Conservation (phyloP, 2,329 filamentous ascomycete species). For the Intubia oerlemansii region DNA sequence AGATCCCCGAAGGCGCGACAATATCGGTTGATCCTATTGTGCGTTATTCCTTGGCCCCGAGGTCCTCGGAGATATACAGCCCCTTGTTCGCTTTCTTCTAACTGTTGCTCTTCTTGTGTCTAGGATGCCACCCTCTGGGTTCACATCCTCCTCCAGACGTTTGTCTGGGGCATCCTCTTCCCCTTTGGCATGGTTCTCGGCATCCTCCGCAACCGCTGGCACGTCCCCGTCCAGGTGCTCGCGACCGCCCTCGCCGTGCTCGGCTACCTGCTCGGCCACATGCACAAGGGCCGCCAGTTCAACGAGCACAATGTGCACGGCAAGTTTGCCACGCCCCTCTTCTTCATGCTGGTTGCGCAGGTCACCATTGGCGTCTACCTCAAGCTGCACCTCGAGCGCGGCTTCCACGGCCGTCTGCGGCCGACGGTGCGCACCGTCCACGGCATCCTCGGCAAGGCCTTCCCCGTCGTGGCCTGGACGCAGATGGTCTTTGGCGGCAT, state of each 20-base stretch:
- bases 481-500: slow-evolving; percentile 97
- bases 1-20: slow-evolving; percentile 46
- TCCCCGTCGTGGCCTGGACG: slow-evolving; percentile 73
- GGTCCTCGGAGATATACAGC: too few relatives aligned
- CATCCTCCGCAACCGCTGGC: slow-evolving; percentile 77
- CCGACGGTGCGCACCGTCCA: slow-evolving; percentile 51
- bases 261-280: slow-evolving; percentile 81
- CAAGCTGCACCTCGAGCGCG: slow-evolving; percentile 70
- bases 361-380: slow-evolving; percentile 69
- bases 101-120: slow-evolving; percentile 8
- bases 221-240: slow-evolving; percentile 68
- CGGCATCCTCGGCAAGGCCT: slow-evolving; percentile 62
- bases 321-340: slow-evolving; percentile 58
- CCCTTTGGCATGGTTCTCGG: slow-evolving; percentile 90
- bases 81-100: too few relatives aligned
- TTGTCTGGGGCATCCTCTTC: slow-evolving; percentile 82
- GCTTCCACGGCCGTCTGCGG: slow-evolving; percentile 54
- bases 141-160: slow-evolving; percentile 74
- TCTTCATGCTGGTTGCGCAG: slow-evolving; percentile 58
- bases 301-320: slow-evolving; percentile 54
- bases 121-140: slow-evolving; percentile 79
- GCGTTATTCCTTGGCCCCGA: slow-evolving; percentile 5
- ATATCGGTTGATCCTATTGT: slow-evolving; percentile 48
- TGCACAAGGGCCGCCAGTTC: slow-evolving; percentile 78
- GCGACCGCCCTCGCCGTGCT: slow-evolving; percentile 57